Evolutionary conservation across 2,329 filamentous ascomycete species (phyloP), one percentile per base, ranked within the genome.

Genomic region (Xylariaceae sp.): DNA sequence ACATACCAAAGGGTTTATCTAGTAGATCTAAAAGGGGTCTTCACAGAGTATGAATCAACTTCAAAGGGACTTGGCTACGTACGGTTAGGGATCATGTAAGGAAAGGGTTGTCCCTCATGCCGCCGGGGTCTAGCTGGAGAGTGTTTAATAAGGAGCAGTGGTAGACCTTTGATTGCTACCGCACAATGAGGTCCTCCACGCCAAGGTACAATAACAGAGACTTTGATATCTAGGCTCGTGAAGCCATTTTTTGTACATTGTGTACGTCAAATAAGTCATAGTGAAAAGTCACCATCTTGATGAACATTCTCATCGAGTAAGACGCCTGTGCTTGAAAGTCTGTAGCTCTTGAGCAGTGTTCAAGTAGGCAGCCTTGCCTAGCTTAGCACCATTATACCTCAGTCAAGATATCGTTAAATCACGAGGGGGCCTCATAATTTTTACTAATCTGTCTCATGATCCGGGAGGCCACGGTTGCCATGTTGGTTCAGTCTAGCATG

Each of bases 11-110:
- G 37, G 16, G 36, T 43, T 9, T 6, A 31, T 34, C 14, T 47
- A 55, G 46, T 28, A 34, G 47, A 51, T 54, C 53, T 49, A 61
- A 46, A 50, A 33, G 39, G 28, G 52, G 11, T 46, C 31, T 44
- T 40, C 21, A 44, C 19, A 43, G 46, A 54, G 23, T 21, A 65
- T 63, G 65, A 68, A 66, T 68, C 66, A 68, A 68, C 65, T 67
- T 68, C 66, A 61, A 55, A 45, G n/a, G 54, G 57, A 45, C 17
- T 44, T 41, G 6, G 19, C 6, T 37, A 49, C 28, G 11, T 47
- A 26, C 4, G 28, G 26, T 17, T 19, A 23, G 11, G 29, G 19
- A 36, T 23, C 14, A 45, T 46, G 24, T 24, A 5, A 17, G 28
- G n/a, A 46, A 51, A 11, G 31, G 40, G 33, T 2, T 26, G 2